A percentile compares a stretch with the other conserved stretches of the same genome.
Evolutionary conservation across 768 basidiomycete species (phyloP).

Genomic region (Mycena alexandri): DNA sequence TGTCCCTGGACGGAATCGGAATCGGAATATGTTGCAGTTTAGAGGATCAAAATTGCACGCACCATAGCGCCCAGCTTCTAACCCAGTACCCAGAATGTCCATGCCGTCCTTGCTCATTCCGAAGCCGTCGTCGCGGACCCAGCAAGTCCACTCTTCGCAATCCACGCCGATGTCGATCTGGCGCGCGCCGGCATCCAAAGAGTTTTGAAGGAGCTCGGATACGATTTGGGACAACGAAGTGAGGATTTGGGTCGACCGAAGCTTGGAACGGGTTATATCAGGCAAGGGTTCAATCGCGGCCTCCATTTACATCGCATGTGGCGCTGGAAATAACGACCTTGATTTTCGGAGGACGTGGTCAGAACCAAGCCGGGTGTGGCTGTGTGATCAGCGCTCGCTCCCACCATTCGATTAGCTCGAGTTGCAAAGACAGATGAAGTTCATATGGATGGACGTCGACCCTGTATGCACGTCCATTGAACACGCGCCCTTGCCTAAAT

Average conservation of each 20-base stretch:
- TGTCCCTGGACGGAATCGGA: slow-evolving; percentile 61
- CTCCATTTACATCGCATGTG: slow-evolving; percentile 10
- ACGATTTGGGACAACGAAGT: slow-evolving; percentile 85
- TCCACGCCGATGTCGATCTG: slow-evolving; percentile 81
- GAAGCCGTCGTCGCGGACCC: slow-evolving; percentile 87
- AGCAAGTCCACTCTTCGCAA: slow-evolving; percentile 82
- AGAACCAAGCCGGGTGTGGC: background rate
- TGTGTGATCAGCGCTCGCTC: background rate
- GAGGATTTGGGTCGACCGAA: slow-evolving; percentile 88
- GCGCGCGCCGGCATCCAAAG: slow-evolving; percentile 83
- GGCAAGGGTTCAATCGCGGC: slow-evolving; percentile 63
- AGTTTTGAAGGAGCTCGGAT: slow-evolving; percentile 90
- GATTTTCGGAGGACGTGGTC: slow-evolving; percentile 1
- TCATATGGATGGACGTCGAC: slow-evolving; percentile 75
- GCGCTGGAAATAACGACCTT: background rate
- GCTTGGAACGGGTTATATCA: slow-evolving; percentile 69
- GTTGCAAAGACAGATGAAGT: slow-evolving; percentile 37
- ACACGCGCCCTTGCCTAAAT: slow-evolving; percentile 11
- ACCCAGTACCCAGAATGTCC: slow-evolving; percentile 61
- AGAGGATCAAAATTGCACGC: slow-evolving; percentile 44
- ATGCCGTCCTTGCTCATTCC: slow-evolving; percentile 80
- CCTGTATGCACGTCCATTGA: slow-evolving; percentile 58
- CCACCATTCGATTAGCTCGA: too few relatives aligned
- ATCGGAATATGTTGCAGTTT: slow-evolving; percentile 4
- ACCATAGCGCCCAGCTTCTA: slow-evolving; percentile 77